These are phyloP conservation scores for Pleurotus tuoliensis DNA, from an alignment of 768 basidiomycete species.

Conservation along the genomic window DNA sequence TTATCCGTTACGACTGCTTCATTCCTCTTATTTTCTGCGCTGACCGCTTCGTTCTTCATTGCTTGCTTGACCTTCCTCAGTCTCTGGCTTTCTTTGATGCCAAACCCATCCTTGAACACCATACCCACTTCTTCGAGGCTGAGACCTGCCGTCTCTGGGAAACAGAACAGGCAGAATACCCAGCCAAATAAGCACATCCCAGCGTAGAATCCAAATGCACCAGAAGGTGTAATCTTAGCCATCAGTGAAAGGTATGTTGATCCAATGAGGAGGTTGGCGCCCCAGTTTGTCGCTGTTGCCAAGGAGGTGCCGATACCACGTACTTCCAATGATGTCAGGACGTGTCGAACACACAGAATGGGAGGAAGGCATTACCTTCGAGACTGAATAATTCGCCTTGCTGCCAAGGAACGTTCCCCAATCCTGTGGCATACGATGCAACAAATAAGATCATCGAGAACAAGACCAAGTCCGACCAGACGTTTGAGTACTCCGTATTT, in stretches of 20 bases:
- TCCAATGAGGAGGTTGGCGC: conserved; percentile 69
- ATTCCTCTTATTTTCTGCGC: neutral
- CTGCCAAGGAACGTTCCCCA: conserved; percentile 85
- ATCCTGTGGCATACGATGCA: conserved; percentile 73
- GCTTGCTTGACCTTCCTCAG: conserved; percentile 43
- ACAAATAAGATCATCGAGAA: conserved; percentile 82
- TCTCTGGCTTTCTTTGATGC: conserved; percentile 52
- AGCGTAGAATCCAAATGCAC: conserved; percentile 76
- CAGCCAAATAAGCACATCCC: conserved; percentile 68
- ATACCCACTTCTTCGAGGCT: conserved; percentile 64
- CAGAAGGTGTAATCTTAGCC: conserved; percentile 66
- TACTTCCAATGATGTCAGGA: conserved; percentile 30
- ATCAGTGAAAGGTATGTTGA: conserved; percentile 81
- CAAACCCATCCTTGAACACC: conserved; percentile 63
- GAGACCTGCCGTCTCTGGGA: conserved; percentile 78
- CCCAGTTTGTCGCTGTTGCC: conserved; percentile 77
- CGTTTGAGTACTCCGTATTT: conserved; percentile 51
- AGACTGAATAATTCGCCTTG: conserved; percentile 81
- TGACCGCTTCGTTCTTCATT: conserved; percentile 30
- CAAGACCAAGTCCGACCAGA: conserved; percentile 69
- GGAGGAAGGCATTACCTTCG: conserved; percentile 43
- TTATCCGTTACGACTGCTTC: no score
- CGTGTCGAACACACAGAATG: no score
- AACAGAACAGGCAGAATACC: conserved; percentile 65
- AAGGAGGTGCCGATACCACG: conserved; percentile 76